Evolutionary conservation across 2,329 filamentous ascomycete genomes (phyloP), one percentile per base, ranked within the genome.

Genomic region (Geosmithia flava): DNA sequence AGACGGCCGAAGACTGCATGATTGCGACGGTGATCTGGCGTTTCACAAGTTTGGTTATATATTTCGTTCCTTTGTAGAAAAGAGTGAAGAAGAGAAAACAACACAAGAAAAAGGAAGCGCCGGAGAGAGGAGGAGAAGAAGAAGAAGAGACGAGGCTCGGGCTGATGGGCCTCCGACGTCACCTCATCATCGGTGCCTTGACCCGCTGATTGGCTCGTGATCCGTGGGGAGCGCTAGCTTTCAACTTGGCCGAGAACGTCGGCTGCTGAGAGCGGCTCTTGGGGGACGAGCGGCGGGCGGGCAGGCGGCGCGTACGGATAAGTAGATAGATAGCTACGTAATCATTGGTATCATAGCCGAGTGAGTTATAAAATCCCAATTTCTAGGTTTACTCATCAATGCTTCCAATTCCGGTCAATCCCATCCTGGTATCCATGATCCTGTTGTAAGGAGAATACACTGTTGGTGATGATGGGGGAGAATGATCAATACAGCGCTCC

Each of bases 1-100:
- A 82, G 60, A 95, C 74, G 60, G 81, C 80, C 58, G 75, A 80
- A 57, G 76, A 79, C 57, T 79, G 74, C 78, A 88, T 85, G 65
- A 62, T 56, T 51, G 50, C 51, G 33, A 11, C 33, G 30, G 27
- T 16, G 23, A 13, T 40, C 11, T 16, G 23, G 23, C 16, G 23
- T 20, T 46, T 17, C 15, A 7, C 19, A 20, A 17, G 19, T 40
- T 23, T 17, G 19, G 13, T 17, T 44, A 13, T 45, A 1, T 13
- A 5, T 37, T 37, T 6, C 11, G 33, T 37, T 2, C 20, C 46
- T 23, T 10, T 17, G 3, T n/a, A 11, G 37, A 27, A 23, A 10
- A 27, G 29, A 23, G n/a, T 16, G 1, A 20, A n/a, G 3, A n/a
- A 37, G 45, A 10, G 40, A 30, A 3, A 33, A 33, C n/a, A 6